Percentiles rank a stretch among this genome's conserved stretches.
These are phyloP conservation scores for Cutaneotrichosporon sp. DNA, from an alignment of 1,284 basidiomycete genomes.

Conservation along the genomic window DNA sequence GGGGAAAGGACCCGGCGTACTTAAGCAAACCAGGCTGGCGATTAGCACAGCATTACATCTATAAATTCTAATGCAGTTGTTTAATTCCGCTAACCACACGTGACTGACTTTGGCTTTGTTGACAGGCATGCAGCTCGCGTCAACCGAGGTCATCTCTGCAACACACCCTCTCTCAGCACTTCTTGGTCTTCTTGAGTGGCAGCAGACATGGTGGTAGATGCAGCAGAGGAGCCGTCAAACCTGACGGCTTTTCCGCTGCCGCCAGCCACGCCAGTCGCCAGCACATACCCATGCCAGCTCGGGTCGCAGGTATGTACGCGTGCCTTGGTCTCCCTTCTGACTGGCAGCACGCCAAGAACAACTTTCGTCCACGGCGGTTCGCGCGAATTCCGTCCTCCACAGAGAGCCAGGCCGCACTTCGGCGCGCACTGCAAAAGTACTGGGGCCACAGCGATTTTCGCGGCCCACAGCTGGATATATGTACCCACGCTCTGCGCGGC, in stretches of 20 bases:
- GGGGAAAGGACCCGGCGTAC: no score
- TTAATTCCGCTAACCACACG: no score
- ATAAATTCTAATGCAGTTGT: no score
- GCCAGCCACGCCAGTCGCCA: conserved; percentile 1
- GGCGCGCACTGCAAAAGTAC: conserved; percentile 40
- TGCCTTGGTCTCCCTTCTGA: neutral
- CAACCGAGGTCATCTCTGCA: no score
- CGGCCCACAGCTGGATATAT: conserved; percentile 70
- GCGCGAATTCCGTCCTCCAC: conserved; percentile 35
- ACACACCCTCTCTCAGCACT: neutral
- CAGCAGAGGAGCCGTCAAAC: neutral
- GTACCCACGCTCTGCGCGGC: conserved; percentile 63
- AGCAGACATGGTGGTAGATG: conserved; percentile 1
- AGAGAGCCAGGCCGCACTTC: conserved; percentile 32
- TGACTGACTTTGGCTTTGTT: no score
- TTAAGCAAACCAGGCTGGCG: no score
- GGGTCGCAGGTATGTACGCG: conserved; percentile 21
- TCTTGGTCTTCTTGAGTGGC: neutral
- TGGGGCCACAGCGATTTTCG: conserved; percentile 65
- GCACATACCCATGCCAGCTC: conserved; percentile 10
- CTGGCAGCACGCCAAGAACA: conserved; percentile 33
- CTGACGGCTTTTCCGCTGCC: conserved; percentile 7
- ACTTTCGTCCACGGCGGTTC: conserved; percentile 33
- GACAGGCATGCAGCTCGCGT: no score
- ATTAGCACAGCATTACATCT: no score